A percentile compares a stretch with the other conserved stretches of the same genome.
These are phyloP conservation scores for Castanea sativa DNA, from an alignment of 306 rosid genomes.

Conservation along the genomic window DNA sequence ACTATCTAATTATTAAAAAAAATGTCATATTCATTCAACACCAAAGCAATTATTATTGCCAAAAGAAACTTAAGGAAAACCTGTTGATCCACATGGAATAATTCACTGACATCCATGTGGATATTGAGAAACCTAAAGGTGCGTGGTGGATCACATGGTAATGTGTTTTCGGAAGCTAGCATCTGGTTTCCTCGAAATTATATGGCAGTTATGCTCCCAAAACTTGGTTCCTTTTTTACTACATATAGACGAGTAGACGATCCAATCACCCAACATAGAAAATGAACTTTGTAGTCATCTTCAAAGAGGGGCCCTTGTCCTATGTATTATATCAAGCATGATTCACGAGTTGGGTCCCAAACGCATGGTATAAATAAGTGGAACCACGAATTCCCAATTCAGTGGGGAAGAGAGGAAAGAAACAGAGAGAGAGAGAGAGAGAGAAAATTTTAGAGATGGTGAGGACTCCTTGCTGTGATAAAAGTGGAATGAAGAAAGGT, in stretches of 20 bases:
- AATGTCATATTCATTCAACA: too few species aligned
- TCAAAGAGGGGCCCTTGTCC: background rate
- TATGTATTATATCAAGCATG: background rate
- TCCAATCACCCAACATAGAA: background rate
- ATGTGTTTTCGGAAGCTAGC: background rate
- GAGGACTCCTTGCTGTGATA: slow-evolving; percentile 61
- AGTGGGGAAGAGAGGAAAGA: background rate
- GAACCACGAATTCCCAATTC: background rate
- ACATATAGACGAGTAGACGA: too few species aligned
- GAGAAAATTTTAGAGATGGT: slow-evolving; percentile 36
- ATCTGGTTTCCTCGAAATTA: background rate
- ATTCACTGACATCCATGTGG: too few species aligned
- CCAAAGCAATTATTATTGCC: too few species aligned
- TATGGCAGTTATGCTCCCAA: background rate
- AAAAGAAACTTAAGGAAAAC: too few species aligned
- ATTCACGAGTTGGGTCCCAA: background rate
- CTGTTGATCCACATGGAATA: too few species aligned
- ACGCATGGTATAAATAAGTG: background rate
- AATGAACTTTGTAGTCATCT: background rate
- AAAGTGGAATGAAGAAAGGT: slow-evolving; percentile 73
- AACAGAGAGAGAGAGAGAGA: background rate
- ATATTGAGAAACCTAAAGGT: too few species aligned
- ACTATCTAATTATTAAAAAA: too few species aligned
- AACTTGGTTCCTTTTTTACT: background rate
- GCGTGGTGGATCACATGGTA: too few species aligned